Percentiles rank a stretch among this genome's conserved stretches.
These are phyloP conservation scores for Colletotrichum lindemuthianum DNA, from an alignment of 2,329 filamentous ascomycete species.

Conservation along the genomic window DNA sequence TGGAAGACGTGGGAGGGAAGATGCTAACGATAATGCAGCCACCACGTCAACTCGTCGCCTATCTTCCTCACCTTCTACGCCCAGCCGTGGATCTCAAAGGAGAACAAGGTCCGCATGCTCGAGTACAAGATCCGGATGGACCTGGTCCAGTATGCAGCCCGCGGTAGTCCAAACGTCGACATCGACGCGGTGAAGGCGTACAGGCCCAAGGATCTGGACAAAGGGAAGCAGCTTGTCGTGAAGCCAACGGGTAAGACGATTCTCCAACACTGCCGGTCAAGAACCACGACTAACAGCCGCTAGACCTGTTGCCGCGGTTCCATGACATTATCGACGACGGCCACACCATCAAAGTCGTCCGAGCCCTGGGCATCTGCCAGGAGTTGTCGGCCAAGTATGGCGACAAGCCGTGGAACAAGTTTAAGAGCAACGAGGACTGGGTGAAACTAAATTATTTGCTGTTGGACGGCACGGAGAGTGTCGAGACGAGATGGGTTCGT, in stretches of 20 bases:
- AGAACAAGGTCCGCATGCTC: conserved; percentile 74
- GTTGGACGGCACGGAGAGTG: conserved; percentile 67
- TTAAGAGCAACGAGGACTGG: conserved; percentile 70
- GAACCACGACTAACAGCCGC: not conserved
- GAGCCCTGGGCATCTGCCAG: conserved; percentile 75
- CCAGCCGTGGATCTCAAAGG: conserved; percentile 67
- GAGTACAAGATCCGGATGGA: conserved; percentile 86
- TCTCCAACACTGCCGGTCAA: too few species aligned
- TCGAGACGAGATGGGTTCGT: conserved; percentile 64
- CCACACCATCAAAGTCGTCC: conserved; percentile 79
- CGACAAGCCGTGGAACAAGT: conserved; percentile 57
- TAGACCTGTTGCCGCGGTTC: conserved; percentile 58
- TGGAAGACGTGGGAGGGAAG: not conserved
- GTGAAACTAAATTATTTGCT: conserved; percentile 68
- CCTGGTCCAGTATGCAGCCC: conserved; percentile 77
- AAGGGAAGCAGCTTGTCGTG: conserved; percentile 52
- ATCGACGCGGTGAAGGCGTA: conserved; percentile 70
- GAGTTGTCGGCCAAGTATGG: conserved; percentile 57
- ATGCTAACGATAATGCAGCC: conserved; percentile 59
- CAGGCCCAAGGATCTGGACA: conserved; percentile 54
- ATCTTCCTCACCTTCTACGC: conserved; percentile 77
- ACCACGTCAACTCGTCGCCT: conserved; percentile 76
- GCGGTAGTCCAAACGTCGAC: conserved; percentile 69
- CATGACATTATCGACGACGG: conserved; percentile 74
- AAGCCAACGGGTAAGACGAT: conserved; percentile 53